Evolutionary conservation across 306 rosid species (phyloP), one percentile per base, ranked within the genome.

Genomic region (Trifolium subterraneum): DNA sequence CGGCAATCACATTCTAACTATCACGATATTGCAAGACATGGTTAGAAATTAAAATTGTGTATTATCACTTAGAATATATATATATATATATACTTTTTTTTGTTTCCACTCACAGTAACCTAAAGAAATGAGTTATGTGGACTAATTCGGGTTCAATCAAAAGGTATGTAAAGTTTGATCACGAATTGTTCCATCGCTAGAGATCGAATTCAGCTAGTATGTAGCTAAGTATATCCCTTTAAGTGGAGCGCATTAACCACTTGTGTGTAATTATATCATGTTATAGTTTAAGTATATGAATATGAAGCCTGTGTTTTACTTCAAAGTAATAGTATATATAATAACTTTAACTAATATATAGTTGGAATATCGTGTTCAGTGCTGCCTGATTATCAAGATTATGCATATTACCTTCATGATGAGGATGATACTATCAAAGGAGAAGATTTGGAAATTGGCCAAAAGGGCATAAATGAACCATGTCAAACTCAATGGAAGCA

Each of bases 341-440:
- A 42, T 56, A 16, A 27, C 27, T 42, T 19, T 14, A 20, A 38
- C 27, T 60, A 27, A 68, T 29, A 19, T 36, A 36, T 1, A 1
- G 50, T n/a, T 58, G 35, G 1, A 47, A 41, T 39, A 31, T 55
- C 3, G 11, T 50, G 39, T 31, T 19, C 75, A 82, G 85, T 82
- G 68, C 79, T 82, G 60, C 85, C 85, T 39, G 33, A 41, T 5
- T 72, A 44, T 72, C 50, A 60, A 66, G 82, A 81, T 48, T 9
- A 71, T 12, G 41, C 63, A 48, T 72, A 66, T 66, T 72, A 66
- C 52, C 13, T 47, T 64, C 61, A 51, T 36, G 36, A 22, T 67
- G 5, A 61, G 9, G 58, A 50, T 8, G 15, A 10, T 45, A 20
- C 12, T 3, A 51, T 1, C 16, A 16, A 41, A 48, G 29, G 14